Conservation (phyloP, 257 asterid species). For the Lavandula angustifolia region DNA sequence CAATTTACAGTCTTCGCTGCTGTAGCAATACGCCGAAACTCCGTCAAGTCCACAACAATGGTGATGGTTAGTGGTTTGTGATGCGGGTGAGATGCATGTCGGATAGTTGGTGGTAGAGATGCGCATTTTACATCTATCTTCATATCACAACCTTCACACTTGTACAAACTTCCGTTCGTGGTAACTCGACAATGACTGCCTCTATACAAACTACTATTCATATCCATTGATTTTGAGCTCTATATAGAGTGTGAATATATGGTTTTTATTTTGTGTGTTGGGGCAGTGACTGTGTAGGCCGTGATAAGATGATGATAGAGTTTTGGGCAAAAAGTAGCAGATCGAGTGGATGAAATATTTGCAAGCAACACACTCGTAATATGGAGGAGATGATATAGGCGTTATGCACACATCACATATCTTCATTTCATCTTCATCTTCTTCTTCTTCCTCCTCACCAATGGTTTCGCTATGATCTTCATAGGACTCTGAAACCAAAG, state of each 20-base stretch:
- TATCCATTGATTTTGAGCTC: no score
- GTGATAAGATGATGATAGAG: background rate
- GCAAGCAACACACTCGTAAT: background rate
- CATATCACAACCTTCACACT: background rate
- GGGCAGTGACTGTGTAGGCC: background rate
- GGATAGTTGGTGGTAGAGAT: background rate
- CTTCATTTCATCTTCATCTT: background rate
- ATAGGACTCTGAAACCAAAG: background rate
- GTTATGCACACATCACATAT: slow-evolving; percentile 2
- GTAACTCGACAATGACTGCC: accelerated
- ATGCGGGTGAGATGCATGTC: background rate
- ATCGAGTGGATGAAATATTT: slow-evolving; percentile 6
- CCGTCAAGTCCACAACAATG: no score
- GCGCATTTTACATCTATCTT: background rate
- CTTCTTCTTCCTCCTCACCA: background rate
- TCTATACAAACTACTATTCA: no score
- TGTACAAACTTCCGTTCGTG: background rate
- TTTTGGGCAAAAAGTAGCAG: slow-evolving; percentile 10
- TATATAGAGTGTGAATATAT: background rate
- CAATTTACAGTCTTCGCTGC: background rate
- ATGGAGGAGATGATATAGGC: slow-evolving; percentile 9
- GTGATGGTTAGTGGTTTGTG: background rate
- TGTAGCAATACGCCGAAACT: background rate
- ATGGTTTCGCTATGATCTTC: background rate
- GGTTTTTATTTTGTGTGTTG: background rate